Percentiles rank a stretch among this genome's conserved stretches.
These are phyloP conservation scores for Ajuga reptans DNA, from an alignment of 305 asterid species.

Conservation along the genomic window DNA sequence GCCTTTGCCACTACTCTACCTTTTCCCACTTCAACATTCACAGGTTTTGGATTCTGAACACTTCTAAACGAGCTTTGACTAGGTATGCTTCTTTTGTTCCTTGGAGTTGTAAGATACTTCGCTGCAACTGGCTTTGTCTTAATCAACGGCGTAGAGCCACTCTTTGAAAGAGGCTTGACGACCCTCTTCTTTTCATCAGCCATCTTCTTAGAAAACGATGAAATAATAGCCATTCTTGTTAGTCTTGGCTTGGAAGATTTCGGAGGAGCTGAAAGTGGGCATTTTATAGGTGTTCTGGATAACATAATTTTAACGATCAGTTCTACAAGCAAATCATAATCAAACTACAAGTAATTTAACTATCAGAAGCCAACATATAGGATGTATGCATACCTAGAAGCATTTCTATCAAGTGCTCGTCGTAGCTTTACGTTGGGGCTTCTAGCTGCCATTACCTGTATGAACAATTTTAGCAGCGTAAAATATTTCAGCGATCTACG, in stretches of 20 bases:
- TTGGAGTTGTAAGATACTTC: constrained; percentile 84
- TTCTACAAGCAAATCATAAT: neutral
- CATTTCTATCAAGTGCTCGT: constrained; percentile 54
- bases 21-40: constrained; percentile 34
- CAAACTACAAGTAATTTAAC: neutral
- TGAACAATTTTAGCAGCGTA: constrained; percentile 6
- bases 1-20: constrained; percentile 49
- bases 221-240: constrained; percentile 42
- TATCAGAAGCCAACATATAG: neutral
- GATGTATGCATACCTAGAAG: constrained; percentile 40
- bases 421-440: constrained; percentile 76
- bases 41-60: constrained; percentile 54
- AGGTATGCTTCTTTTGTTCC: constrained; percentile 45
- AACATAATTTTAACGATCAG: constrained; percentile 1
- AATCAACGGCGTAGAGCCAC: constrained; percentile 46
- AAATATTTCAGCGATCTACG: neutral
- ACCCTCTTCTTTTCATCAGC: constrained; percentile 36
- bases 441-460: constrained; percentile 94
- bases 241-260: constrained; percentile 57
- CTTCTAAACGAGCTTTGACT: constrained; percentile 48
- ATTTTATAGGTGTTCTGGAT: constrained; percentile 53
- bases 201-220: constrained; percentile 49
- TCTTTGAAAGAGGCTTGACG: constrained; percentile 31
- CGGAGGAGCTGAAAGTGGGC: constrained; percentile 81
- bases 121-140: constrained; percentile 74